Percentiles rank a stretch among this genome's conserved stretches.
phyloP scores from a whole-genome alignment of 306 rosid genomes.

The Medicago ruthenica region DNA sequence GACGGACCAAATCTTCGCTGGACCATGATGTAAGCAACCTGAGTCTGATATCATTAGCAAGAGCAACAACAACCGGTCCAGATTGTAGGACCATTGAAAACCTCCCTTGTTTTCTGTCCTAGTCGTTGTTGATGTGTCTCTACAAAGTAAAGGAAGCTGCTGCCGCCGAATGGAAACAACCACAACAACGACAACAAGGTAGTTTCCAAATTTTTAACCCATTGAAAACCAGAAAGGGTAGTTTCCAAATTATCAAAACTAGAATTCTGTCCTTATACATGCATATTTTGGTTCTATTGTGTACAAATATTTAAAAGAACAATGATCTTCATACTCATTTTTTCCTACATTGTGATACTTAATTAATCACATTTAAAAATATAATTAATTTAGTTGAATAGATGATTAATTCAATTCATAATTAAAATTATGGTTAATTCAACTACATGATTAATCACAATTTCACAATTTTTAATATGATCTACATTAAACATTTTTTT shows the following conservation, averaged over 20 bases:
- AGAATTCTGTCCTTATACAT: slow-evolving; percentile 1
- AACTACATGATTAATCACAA: no score
- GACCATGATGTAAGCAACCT: not conserved
- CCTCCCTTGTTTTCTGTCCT: slow-evolving; percentile 26
- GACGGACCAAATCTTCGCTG: not conserved
- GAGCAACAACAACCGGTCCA: slow-evolving; percentile 6
- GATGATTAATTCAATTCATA: no score
- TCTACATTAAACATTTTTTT: no score
- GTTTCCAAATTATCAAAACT: slow-evolving; percentile 1
- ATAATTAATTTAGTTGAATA: no score
- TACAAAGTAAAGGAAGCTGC: slow-evolving; percentile 25
- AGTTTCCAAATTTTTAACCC: not conserved
- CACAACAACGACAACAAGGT: not conserved
- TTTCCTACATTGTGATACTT: no score
- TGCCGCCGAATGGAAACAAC: slow-evolving; percentile 30
- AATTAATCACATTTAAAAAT: no score
- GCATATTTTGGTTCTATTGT: not conserved
- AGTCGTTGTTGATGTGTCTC: slow-evolving; percentile 31
- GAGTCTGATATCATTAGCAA: slow-evolving; percentile 3
- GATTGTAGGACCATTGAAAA: slow-evolving; percentile 34
- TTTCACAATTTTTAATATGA: no score
- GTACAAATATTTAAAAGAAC: no score
- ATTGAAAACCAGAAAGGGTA: not conserved
- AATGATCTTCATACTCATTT: no score
- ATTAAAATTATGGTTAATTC: no score